Evolutionary conservation across 345 rosid species (phyloP).

Genomic region (Eutrema japonicum): DNA sequence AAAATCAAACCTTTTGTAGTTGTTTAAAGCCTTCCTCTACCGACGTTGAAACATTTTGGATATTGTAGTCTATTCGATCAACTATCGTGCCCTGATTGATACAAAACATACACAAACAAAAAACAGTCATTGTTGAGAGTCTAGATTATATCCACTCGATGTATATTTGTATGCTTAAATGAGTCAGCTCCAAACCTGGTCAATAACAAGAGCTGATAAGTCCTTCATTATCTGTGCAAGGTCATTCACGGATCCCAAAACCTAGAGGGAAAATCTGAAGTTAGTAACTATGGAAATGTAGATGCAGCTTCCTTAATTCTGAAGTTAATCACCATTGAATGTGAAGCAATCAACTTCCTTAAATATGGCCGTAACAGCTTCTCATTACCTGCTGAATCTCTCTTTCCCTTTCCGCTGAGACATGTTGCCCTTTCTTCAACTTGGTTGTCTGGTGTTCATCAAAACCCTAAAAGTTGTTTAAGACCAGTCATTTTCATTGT

Average conservation of each 20-base stretch:
- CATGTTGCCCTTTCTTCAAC: constrained; percentile 50
- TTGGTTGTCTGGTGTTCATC: constrained; percentile 49
- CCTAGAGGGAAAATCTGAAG: constrained; percentile 50
- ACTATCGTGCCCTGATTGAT: constrained; percentile 78
- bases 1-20: constrained; percentile 65
- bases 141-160: neutral
- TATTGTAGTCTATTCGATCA: constrained; percentile 86
- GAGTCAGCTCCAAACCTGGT: constrained; percentile 61
- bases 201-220: constrained; percentile 87
- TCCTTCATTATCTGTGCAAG: constrained; percentile 96
- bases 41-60: constrained; percentile 77
- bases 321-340: neutral
- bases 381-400: constrained; percentile 51
- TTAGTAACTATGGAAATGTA: neutral
- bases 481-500: constrained; percentile 12
- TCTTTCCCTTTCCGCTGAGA: constrained; percentile 53
- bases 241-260: constrained; percentile 83
- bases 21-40: constrained; percentile 84
- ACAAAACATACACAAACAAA: neutral
- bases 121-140: constrained; percentile 7
- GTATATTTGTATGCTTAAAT: neutral
- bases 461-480: constrained; percentile 47
- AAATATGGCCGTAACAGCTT: constrained; percentile 3
- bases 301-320: neutral
- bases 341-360: neutral